phyloP scores from a whole-genome alignment of 345 rosid species.

The Linum usitatissimum region DNA sequence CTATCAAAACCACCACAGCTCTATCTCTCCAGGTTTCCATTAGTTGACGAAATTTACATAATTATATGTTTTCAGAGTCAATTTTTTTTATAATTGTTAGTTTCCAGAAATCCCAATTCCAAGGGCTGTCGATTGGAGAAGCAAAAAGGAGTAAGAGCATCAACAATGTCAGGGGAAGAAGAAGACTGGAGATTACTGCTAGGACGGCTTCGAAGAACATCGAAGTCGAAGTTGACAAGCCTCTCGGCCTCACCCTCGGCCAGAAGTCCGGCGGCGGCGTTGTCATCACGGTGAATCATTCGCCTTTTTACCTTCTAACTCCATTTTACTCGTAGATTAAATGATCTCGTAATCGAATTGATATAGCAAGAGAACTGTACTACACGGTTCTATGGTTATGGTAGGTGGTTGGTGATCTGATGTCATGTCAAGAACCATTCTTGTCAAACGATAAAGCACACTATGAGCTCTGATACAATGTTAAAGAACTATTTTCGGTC shows the following conservation, averaged over 20 bases:
- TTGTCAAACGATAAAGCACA: too few species aligned
- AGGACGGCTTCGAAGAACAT: constrained; percentile 63
- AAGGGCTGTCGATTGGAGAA: constrained; percentile 58
- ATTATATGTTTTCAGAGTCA: neutral
- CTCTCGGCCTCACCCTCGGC: constrained; percentile 82
- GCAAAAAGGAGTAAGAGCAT: constrained; percentile 29
- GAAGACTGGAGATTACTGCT: constrained; percentile 45
- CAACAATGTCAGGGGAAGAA: constrained; percentile 12
- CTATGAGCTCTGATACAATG: too few species aligned
- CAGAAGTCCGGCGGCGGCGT: constrained; percentile 89
- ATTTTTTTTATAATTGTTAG: neutral
- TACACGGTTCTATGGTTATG: too few species aligned
- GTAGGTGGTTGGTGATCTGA: too few species aligned
- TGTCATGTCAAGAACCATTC: too few species aligned
- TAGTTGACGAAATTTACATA: neutral
- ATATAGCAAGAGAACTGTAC: too few species aligned
- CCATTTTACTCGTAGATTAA: too few species aligned
- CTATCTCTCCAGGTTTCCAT: neutral
- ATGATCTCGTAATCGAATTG: too few species aligned
- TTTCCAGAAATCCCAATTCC: constrained; percentile 46
- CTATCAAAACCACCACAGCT: constrained; percentile 14
- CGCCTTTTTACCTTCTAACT: neutral
- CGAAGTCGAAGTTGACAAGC: constrained; percentile 96
- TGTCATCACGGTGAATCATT: constrained; percentile 60
- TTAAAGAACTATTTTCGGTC: too few species aligned